phyloP scores from a whole-genome alignment of 192 early-diverging fungal species.

The Podila horticola region DNA sequence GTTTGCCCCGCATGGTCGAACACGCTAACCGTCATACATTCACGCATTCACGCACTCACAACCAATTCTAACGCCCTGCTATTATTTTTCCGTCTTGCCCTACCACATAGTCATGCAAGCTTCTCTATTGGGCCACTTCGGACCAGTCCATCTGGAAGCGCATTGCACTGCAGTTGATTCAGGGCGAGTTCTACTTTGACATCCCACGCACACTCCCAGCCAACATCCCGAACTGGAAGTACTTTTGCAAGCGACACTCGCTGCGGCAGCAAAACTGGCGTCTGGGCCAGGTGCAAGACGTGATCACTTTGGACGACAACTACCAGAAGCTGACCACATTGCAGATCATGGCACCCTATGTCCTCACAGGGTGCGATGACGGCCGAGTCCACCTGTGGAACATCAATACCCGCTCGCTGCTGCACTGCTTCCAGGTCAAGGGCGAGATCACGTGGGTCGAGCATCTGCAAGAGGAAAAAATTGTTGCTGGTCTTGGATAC shows the following conservation, averaged over 20 bases:
- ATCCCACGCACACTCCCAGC: constrained; percentile 33
- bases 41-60: background rate
- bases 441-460: constrained; percentile 51
- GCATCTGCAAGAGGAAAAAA: constrained; percentile 39
- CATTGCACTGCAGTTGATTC: constrained; percentile 39
- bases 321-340: constrained; percentile 42
- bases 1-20: background rate
- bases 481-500: constrained; percentile 40
- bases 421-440: constrained; percentile 37
- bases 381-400: constrained; percentile 45
- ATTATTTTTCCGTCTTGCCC: background rate
- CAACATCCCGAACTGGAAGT: constrained; percentile 48
- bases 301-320: constrained; percentile 44
- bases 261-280: constrained; percentile 44
- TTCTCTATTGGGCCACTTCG: constrained; percentile 42
- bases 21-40: background rate
- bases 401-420: constrained; percentile 25
- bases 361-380: constrained; percentile 41
- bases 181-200: constrained; percentile 50
- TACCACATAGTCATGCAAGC: constrained; percentile 19
- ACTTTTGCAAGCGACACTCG: constrained; percentile 43
- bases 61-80: background rate
- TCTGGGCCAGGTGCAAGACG: constrained; percentile 34
- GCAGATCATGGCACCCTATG: constrained; percentile 44
- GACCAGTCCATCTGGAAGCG: constrained; percentile 47